Evolutionary conservation across 2,329 filamentous ascomycete species (phyloP).

Genomic region (Pseudogymnoascus sp.): DNA sequence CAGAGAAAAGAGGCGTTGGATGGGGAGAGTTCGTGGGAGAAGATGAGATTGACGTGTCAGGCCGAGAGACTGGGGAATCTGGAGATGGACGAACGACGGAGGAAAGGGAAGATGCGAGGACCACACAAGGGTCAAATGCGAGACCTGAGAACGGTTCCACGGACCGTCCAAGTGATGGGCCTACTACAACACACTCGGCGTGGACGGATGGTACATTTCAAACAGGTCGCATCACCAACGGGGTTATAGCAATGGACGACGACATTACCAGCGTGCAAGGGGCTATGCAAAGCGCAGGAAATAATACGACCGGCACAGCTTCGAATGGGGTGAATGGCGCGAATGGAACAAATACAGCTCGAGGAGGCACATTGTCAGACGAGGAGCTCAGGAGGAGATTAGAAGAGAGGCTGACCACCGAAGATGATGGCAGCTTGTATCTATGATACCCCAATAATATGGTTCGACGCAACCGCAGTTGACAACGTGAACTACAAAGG

Average conservation of each 20-base stretch:
- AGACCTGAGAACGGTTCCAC: slow-evolving; percentile 9
- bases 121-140: neutral
- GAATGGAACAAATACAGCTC: neutral
- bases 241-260: slow-evolving; percentile 39
- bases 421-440: slow-evolving; percentile 53
- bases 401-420: slow-evolving; percentile 44
- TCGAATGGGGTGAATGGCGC: slow-evolving; percentile 12
- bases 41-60: slow-evolving; percentile 30
- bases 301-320: slow-evolving; percentile 6
- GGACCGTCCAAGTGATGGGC: neutral
- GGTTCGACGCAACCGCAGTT: neutral
- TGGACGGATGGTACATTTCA: slow-evolving; percentile 59
- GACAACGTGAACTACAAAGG: neutral
- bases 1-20: slow-evolving; percentile 44
- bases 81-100: slow-evolving; percentile 18
- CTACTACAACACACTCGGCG: slow-evolving; percentile 23
- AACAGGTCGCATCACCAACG: slow-evolving; percentile 46
- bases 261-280: slow-evolving; percentile 10
- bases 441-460: slow-evolving; percentile 34
- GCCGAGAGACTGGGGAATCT: neutral
- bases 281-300: neutral
- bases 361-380: slow-evolving; percentile 45
- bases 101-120: slow-evolving; percentile 13
- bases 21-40: slow-evolving; percentile 49
- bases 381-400: slow-evolving; percentile 50